These are phyloP conservation scores for Hymenoscyphus linearis DNA, from an alignment of 2,329 filamentous ascomycete species.

Conservation along the genomic window DNA sequence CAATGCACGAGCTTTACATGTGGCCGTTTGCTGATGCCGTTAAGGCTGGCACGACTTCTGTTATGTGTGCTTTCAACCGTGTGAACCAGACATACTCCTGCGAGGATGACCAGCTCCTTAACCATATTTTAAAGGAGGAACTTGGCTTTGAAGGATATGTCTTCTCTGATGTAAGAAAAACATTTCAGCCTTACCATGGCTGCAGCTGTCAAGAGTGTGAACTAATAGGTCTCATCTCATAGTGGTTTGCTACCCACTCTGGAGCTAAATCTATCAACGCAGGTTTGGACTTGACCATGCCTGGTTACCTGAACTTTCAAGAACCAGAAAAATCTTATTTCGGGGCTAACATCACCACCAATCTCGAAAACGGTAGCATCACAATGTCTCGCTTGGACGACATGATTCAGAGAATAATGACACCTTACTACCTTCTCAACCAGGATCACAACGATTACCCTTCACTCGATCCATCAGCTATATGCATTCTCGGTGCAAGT, in stretches of 20 bases:
- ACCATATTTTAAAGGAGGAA: slow-evolving; percentile 75
- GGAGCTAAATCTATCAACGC: background rate
- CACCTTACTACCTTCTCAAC: slow-evolving; percentile 52
- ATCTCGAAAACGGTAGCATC: slow-evolving; percentile 47
- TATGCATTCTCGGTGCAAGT: slow-evolving; percentile 16
- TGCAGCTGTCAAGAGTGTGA: no score
- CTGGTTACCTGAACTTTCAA: slow-evolving; percentile 31
- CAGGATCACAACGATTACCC: slow-evolving; percentile 41
- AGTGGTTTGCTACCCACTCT: slow-evolving; percentile 33
- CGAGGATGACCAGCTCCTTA: slow-evolving; percentile 72
- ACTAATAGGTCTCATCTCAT: no score
- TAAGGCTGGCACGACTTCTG: slow-evolving; percentile 67
- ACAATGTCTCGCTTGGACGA: slow-evolving; percentile 51
- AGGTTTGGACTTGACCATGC: slow-evolving; percentile 21
- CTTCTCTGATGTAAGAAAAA: slow-evolving; percentile 53
- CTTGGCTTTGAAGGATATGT: slow-evolving; percentile 80
- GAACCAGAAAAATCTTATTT: background rate
- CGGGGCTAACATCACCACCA: background rate
- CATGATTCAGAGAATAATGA: slow-evolving; percentile 60
- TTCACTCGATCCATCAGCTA: slow-evolving; percentile 9
- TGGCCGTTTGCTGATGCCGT: slow-evolving; percentile 80
- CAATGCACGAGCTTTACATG: slow-evolving; percentile 40
- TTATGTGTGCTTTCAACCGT: slow-evolving; percentile 79
- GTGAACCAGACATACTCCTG: slow-evolving; percentile 65
- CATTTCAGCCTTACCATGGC: no score